phyloP scores from a whole-genome alignment of 352 stramenopile species.

The Globisporangium ultimum region DNA sequence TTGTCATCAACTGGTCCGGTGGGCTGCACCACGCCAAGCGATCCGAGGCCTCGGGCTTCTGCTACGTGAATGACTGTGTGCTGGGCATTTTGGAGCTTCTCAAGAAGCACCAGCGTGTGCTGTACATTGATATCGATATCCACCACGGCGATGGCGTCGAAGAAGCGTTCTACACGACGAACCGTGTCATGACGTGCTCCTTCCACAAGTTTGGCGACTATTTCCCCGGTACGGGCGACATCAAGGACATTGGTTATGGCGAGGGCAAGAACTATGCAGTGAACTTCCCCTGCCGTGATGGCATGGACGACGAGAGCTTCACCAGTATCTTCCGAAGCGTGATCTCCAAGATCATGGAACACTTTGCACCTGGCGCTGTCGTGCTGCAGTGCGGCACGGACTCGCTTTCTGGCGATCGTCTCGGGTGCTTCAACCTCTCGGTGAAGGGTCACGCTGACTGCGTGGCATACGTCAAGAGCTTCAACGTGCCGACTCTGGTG shows the following conservation, averaged over 20 bases:
- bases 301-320: conserved; percentile 98
- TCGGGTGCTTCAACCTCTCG: conserved; percentile 98
- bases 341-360: conserved; percentile 97
- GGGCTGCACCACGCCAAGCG: conserved; percentile 99
- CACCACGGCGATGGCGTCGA: conserved; percentile 99
- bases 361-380: conserved; percentile 94
- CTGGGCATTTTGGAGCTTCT: conserved; percentile 98
- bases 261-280: conserved; percentile 98
- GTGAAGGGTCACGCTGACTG: conserved; percentile 97
- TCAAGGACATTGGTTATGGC: conserved; percentile 79
- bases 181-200: conserved; percentile 97
- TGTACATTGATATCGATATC: conserved; percentile 99
- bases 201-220: conserved; percentile 99
- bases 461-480: conserved; percentile 95
- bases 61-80: conserved; percentile 99
- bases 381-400: conserved; percentile 98
- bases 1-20: conserved; percentile 99
- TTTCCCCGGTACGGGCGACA: conserved; percentile 95
- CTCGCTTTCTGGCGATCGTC: conserved; percentile 96
- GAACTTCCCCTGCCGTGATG: conserved; percentile 98
- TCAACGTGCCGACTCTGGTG: conserved; percentile 96
- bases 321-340: conserved; percentile 87
- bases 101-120: conserved; percentile 95
- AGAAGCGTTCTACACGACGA: conserved; percentile 99
- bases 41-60: conserved; percentile 98